These are phyloP conservation scores for Domatiomyces globalis DNA, from an alignment of 2,329 filamentous ascomycete species.

Conservation along the genomic window DNA sequence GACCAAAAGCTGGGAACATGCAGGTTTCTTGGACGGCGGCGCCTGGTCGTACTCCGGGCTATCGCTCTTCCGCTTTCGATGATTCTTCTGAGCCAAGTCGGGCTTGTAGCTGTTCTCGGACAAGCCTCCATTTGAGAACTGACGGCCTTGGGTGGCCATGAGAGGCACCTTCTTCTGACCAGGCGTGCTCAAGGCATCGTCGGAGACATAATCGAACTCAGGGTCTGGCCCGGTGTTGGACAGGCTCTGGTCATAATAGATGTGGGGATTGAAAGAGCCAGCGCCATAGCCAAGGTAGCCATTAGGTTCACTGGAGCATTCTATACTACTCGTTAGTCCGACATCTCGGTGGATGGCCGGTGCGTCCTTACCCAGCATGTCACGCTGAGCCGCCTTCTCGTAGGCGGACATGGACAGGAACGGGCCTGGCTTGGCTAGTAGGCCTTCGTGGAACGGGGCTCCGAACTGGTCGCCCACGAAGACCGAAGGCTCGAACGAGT, in stretches of 20 bases:
- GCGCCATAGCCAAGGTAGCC: slow-evolving; percentile 21
- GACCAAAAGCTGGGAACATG: slow-evolving; percentile 29
- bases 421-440: slow-evolving; percentile 44
- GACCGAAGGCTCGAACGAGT: slow-evolving; percentile 33
- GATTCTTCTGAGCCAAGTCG: background rate
- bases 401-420: slow-evolving; percentile 70
- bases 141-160: background rate
- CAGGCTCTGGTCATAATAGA: slow-evolving; percentile 23
- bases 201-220: background rate
- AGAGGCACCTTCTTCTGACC: background rate
- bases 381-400: slow-evolving; percentile 59
- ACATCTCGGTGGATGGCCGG: background rate
- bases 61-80: slow-evolving; percentile 22
- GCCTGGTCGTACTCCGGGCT: slow-evolving; percentile 31
- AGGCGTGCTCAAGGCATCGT: background rate
- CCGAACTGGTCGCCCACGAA: slow-evolving; percentile 32
- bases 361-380: slow-evolving; percentile 63
- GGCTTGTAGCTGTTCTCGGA: background rate
- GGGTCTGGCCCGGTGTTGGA: slow-evolving; percentile 13
- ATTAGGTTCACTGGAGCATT: background rate
- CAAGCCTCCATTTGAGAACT: background rate
- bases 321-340: background rate
- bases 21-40: slow-evolving; percentile 35
- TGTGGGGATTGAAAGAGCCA: slow-evolving; percentile 26
- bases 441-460: slow-evolving; percentile 35